Base-by-base conservation (phyloP, 768 basidiomycete species). In the Serendipita sp. region DNA sequence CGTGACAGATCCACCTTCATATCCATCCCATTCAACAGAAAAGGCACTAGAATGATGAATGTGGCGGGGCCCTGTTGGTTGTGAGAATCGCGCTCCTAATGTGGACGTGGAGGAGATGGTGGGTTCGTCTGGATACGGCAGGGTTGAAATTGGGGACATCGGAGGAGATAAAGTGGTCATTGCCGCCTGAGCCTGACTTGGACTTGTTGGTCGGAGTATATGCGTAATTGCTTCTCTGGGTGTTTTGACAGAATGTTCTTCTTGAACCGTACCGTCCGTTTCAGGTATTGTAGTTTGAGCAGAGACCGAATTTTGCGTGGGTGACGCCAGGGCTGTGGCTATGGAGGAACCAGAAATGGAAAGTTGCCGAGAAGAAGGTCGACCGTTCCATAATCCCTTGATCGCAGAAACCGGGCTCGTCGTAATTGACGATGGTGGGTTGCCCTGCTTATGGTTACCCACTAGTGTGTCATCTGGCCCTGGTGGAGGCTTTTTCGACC, bases 321-420 rank as follows among this genome's bases (percentile, higher is more conserved):
- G 55, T 8, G 55, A 33, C 10, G 55, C 55, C 8, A 60, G 36
- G 23, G 55, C 55, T 23, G 55, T 60, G 18, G 55, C 55, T 29
- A 60, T 2, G 33, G 55, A 60, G 16, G 55, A 60, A 10, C 55
- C 55, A 36, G 55, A 60, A 37, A 60, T 37, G 8, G 55, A 60
- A n/a, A 60, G 18, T 8, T 60, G 55, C 29, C 55, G 4, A n/a
- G 55, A 60, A 27, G 55, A n/a, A 4, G 55, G 55, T 31, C 55
- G 55, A 15, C 72, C 74, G 34, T 76, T 73, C 67, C 86, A 85
- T 34, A 87, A 71, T 8, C 82, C 80, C 69, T 83, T 85, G 50
- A 86, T 71, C 2, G 83, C 78, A 3, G 83, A 79, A 16, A 85
- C 81, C 33, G 55, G 34, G 34, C 48, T 53, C 36, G 33, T 34